Evolutionary conservation across 306 rosid species (phyloP).

Genomic region (Neltuma alba): DNA sequence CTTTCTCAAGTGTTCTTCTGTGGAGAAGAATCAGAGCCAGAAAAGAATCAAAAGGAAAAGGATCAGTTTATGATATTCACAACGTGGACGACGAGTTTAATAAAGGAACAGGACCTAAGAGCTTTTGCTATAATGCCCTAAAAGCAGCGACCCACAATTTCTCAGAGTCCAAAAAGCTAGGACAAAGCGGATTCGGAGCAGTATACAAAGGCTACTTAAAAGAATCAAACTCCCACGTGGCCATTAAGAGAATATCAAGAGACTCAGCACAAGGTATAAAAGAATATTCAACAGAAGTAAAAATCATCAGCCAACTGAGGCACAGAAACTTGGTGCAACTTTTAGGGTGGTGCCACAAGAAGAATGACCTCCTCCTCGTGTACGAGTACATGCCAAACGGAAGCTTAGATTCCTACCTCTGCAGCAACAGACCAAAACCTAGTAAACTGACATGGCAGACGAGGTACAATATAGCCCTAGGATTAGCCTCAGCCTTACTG

Average conservation of each 20-base stretch:
- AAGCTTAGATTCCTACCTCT: slow-evolving; percentile 50
- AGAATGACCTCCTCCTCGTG: slow-evolving; percentile 41
- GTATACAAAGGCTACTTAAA: slow-evolving; percentile 47
- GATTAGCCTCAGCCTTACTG: slow-evolving; percentile 47
- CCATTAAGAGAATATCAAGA: slow-evolving; percentile 50
- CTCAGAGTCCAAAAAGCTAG: slow-evolving; percentile 40
- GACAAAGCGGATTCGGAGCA: slow-evolving; percentile 50
- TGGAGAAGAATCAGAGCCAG: slow-evolving; percentile 29
- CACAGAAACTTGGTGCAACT: slow-evolving; percentile 49
- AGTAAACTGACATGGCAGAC: slow-evolving; percentile 30
- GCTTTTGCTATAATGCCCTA: slow-evolving; percentile 35
- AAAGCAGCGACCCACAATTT: slow-evolving; percentile 44
- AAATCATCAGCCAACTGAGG: slow-evolving; percentile 46
- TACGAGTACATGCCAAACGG: slow-evolving; percentile 52
- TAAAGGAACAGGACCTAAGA: slow-evolving; percentile 45
- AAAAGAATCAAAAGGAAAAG: slow-evolving; percentile 20
- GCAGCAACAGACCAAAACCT: not conserved
- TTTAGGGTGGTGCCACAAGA: slow-evolving; percentile 52
- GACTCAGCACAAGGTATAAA: slow-evolving; percentile 40
- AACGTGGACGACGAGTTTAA: slow-evolving; percentile 44
- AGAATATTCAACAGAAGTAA: slow-evolving; percentile 48
- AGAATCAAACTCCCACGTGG: slow-evolving; percentile 31
- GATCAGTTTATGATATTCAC: slow-evolving; percentile 8
- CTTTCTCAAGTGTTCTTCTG: slow-evolving; percentile 8
- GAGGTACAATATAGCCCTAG: slow-evolving; percentile 42